A percentile compares a stretch with the other conserved stretches of the same genome.
phyloP scores from a whole-genome alignment of 805 yeast genomes.

The Debaryomyces hansenii region DNA sequence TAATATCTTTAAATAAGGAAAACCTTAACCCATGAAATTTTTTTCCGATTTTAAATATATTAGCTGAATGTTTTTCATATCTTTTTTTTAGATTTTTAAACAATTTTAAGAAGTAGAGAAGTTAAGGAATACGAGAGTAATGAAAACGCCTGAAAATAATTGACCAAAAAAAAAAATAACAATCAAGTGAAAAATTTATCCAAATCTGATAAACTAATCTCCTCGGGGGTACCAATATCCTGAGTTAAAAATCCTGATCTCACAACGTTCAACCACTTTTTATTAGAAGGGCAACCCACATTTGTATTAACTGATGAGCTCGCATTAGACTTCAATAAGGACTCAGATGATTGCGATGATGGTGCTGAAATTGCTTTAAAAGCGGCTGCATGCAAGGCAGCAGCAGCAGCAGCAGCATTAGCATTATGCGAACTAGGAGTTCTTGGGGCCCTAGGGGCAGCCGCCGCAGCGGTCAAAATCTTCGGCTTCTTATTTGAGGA shows the following conservation, averaged over 20 bases:
- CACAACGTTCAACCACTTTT: slow-evolving; percentile 71
- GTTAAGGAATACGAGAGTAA: not conserved
- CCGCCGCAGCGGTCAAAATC: slow-evolving; percentile 72
- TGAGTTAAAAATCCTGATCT: slow-evolving; percentile 76
- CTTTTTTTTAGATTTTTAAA: not conserved
- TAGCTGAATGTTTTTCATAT: not conserved
- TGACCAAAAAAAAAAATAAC: not conserved
- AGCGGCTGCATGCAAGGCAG: slow-evolving; percentile 71
- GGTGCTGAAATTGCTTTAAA: slow-evolving; percentile 48
- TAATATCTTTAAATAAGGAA: no score
- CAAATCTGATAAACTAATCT: slow-evolving; percentile 67
- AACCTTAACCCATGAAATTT: not conserved
- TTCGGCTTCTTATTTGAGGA: slow-evolving; percentile 49
- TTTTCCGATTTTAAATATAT: not conserved
- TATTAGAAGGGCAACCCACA: slow-evolving; percentile 32
- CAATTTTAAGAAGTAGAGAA: not conserved
- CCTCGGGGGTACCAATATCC: slow-evolving; percentile 79
- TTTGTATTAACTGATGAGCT: slow-evolving; percentile 5
- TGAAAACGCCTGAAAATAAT: not conserved
- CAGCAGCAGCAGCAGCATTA: slow-evolving; percentile 70
- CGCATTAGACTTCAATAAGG: slow-evolving; percentile 18
- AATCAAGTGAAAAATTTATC: slow-evolving; percentile 38
- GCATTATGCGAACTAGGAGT: slow-evolving; percentile 57
- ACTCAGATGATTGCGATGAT: slow-evolving; percentile 18
- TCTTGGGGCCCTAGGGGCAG: slow-evolving; percentile 77